Conservation (phyloP, 2,329 filamentous ascomycete species). For the Fonsecaea erecta region DNA sequence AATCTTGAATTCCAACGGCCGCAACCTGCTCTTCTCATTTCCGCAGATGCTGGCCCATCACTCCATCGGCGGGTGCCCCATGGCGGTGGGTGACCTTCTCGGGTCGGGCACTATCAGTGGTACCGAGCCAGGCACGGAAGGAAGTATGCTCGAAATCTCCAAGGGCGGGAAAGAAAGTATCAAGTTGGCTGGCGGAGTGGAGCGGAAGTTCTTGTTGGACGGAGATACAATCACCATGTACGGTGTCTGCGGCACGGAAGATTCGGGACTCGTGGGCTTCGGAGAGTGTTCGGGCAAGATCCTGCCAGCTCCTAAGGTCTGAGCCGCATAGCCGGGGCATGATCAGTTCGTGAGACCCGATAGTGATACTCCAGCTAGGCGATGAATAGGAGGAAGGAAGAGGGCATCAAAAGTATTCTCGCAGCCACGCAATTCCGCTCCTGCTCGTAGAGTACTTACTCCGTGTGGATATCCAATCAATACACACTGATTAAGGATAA, state of each 20-base stretch:
- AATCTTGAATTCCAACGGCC: slow-evolving; percentile 65
- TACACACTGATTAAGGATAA: not conserved
- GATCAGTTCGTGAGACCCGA: not conserved
- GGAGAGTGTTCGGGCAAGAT: slow-evolving; percentile 73
- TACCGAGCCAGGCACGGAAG: slow-evolving; percentile 60
- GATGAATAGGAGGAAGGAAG: not conserved
- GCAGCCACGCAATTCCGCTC: not conserved
- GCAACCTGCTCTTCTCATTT: slow-evolving; percentile 78
- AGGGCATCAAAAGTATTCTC: not conserved
- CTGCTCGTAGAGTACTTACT: not conserved
- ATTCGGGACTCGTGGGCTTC: slow-evolving; percentile 73
- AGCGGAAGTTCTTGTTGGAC: slow-evolving; percentile 73
- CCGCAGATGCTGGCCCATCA: slow-evolving; percentile 83
- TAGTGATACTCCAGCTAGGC: not conserved
- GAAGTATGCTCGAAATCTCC: slow-evolving; percentile 74
- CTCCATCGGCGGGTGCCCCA: slow-evolving; percentile 73
- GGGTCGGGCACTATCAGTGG: slow-evolving; percentile 82
- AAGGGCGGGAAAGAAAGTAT: slow-evolving; percentile 69
- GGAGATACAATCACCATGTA: slow-evolving; percentile 71
- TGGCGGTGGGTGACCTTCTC: slow-evolving; percentile 74
- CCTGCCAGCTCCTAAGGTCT: slow-evolving; percentile 48
- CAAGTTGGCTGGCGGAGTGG: slow-evolving; percentile 65
- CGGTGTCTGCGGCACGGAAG: slow-evolving; percentile 66
- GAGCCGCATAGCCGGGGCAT: not conserved
- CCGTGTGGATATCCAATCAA: not conserved